Percentiles rank a stretch among this genome's conserved stretches.
These are phyloP conservation scores for Cicer yamashitae DNA, from an alignment of 306 rosid species.

Conservation along the genomic window DNA sequence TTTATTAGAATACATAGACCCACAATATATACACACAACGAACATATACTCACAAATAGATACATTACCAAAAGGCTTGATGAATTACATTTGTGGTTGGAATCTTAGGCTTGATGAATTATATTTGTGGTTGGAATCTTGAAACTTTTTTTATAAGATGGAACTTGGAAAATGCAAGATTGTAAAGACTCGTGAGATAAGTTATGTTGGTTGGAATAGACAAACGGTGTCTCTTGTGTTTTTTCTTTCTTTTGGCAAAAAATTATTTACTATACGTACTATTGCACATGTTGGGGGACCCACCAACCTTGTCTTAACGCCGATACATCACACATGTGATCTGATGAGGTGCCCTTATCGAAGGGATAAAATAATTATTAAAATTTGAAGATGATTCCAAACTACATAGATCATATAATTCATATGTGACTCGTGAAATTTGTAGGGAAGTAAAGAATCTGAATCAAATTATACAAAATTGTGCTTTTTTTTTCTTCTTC, in stretches of 20 bases:
- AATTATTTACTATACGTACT: neutral
- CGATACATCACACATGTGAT: conserved; percentile 49
- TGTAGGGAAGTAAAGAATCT: neutral
- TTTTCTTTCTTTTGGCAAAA: neutral
- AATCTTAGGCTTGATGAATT: neutral
- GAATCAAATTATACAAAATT: neutral
- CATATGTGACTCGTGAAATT: conserved; percentile 15
- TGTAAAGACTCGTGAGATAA: conserved; percentile 3
- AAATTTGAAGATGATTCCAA: conserved; percentile 28
- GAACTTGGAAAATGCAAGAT: conserved; percentile 3
- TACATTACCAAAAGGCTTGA: neutral
- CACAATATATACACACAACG: conserved; percentile 10
- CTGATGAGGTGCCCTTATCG: conserved; percentile 33
- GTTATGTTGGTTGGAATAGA: conserved; percentile 20
- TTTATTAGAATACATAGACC: conserved; percentile 15
- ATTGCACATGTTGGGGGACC: conserved; percentile 51
- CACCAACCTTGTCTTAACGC: conserved; percentile 42
- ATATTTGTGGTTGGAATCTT: neutral
- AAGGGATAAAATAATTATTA: conserved; percentile 18
- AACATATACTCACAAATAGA: conserved; percentile 18
- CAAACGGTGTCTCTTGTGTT: conserved; percentile 5
- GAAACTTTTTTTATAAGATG: neutral
- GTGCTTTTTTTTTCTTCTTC: neutral
- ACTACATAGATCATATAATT: neutral
- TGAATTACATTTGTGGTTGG: neutral